These are phyloP conservation scores for Cryptomeria japonica DNA, from an alignment of 75 land plant genomes.

Conservation along the genomic window DNA sequence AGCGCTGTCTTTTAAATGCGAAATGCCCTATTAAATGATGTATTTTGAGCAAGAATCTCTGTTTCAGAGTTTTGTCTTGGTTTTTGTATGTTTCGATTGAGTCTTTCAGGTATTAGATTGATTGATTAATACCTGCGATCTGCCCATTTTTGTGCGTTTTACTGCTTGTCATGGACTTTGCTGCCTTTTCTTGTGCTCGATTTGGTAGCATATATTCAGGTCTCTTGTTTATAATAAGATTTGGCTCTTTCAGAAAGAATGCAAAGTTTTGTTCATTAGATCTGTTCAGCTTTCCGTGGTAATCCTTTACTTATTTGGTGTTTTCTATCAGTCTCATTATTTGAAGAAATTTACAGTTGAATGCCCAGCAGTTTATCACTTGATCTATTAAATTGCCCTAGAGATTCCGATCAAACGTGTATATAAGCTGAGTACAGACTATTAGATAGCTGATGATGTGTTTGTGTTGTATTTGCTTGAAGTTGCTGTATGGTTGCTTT, in stretches of 20 bases:
- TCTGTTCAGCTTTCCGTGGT: neutral
- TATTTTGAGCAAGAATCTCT: too few relatives aligned
- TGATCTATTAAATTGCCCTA: neutral
- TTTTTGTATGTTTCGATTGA: too few relatives aligned
- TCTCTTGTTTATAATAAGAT: too few relatives aligned
- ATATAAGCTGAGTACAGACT: neutral
- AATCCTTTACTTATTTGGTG: too few relatives aligned
- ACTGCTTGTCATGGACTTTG: neutral
- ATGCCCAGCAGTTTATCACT: neutral
- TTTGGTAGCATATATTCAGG: too few relatives aligned
- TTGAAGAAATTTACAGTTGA: too few relatives aligned
- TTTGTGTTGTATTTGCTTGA: neutral
- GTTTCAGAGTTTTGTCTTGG: too few relatives aligned
- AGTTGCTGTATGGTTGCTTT: neutral
- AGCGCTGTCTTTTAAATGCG: too few relatives aligned
- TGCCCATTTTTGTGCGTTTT: neutral
- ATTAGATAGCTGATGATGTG: too few relatives aligned
- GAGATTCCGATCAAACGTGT: neutral
- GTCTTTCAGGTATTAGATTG: neutral
- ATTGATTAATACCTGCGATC: neutral
- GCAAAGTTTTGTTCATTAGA: neutral
- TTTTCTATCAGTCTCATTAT: too few relatives aligned
- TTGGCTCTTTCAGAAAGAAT: too few relatives aligned
- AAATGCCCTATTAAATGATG: neutral
- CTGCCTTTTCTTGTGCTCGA: too few relatives aligned